These are phyloP conservation scores for Trichoderma sp. DNA, from an alignment of 2,329 filamentous ascomycete genomes.

Conservation along the genomic window DNA sequence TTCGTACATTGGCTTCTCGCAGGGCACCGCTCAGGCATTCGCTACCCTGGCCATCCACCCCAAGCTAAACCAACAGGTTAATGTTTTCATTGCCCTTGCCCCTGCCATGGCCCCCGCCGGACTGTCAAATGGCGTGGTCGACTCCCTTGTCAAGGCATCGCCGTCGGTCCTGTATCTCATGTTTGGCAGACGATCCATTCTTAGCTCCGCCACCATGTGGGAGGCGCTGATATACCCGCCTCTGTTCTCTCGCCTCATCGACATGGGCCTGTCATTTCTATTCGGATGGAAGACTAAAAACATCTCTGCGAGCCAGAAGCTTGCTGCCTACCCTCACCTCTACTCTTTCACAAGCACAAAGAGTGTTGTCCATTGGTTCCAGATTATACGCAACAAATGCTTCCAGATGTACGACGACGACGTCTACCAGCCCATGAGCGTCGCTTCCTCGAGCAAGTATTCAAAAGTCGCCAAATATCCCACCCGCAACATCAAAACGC, in stretches of 20 bases:
- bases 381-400: slow-evolving; percentile 93
- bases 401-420: slow-evolving; percentile 99
- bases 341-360: slow-evolving; percentile 98
- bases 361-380: slow-evolving; percentile 98
- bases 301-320: slow-evolving; percentile 83
- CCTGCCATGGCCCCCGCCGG: slow-evolving; percentile 96
- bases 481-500: slow-evolving; percentile 95
- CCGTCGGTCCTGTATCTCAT: slow-evolving; percentile 90
- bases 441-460: slow-evolving; percentile 76
- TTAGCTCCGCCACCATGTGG: slow-evolving; percentile 96
- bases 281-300: slow-evolving; percentile 90
- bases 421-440: slow-evolving; percentile 73
- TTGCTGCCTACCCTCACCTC: slow-evolving; percentile 92
- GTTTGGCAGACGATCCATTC: slow-evolving; percentile 87
- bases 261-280: slow-evolving; percentile 77
- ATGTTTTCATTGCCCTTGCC: slow-evolving; percentile 93
- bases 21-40: slow-evolving; percentile 96
- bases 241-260: slow-evolving; percentile 86
- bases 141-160: slow-evolving; percentile 90
- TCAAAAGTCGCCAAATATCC: slow-evolving; percentile 97
- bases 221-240: slow-evolving; percentile 93
- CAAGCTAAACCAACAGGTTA: slow-evolving; percentile 86
- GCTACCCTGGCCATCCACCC: slow-evolving; percentile 92
- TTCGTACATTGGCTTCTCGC: slow-evolving; percentile 96
- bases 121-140: slow-evolving; percentile 85